Conservation (phyloP, 2,329 filamentous ascomycete genomes). For the Cercospora berteroae region DNA sequence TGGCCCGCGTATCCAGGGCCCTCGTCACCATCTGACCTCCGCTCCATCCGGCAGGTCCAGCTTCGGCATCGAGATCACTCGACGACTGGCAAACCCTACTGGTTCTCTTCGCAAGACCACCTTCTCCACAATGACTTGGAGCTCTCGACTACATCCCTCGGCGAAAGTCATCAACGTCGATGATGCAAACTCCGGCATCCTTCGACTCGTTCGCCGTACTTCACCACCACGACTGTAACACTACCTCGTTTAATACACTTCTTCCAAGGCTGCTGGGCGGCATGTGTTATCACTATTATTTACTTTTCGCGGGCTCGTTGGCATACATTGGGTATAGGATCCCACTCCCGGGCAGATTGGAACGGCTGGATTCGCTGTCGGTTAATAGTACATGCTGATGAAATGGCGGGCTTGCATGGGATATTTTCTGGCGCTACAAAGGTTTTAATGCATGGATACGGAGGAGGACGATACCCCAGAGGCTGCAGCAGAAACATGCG, state of each 20-base stretch:
- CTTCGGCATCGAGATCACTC: neutral
- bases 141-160: neutral
- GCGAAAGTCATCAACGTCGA: neutral
- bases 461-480: constrained; percentile 16
- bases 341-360: neutral
- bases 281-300: constrained; percentile 19
- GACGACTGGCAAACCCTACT: neutral
- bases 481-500: constrained; percentile 24
- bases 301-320: neutral
- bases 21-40: neutral
- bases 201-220: neutral
- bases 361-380: constrained; percentile 5
- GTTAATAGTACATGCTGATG: constrained; percentile 17
- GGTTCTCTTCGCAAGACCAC: neutral
- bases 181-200: neutral
- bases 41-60: neutral
- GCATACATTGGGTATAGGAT: constrained; percentile 6
- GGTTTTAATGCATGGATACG: constrained; percentile 16
- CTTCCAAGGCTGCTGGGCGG: constrained; percentile 22
- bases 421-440: neutral
- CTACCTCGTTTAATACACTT: neutral
- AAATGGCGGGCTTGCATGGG: constrained; percentile 11
- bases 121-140: neutral
- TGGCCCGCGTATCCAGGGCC: neutral
- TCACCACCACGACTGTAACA: neutral